Evolutionary conservation across 75 land plant species (phyloP), one percentile per base, ranked within the genome.

Genomic region (Pinus taeda): DNA sequence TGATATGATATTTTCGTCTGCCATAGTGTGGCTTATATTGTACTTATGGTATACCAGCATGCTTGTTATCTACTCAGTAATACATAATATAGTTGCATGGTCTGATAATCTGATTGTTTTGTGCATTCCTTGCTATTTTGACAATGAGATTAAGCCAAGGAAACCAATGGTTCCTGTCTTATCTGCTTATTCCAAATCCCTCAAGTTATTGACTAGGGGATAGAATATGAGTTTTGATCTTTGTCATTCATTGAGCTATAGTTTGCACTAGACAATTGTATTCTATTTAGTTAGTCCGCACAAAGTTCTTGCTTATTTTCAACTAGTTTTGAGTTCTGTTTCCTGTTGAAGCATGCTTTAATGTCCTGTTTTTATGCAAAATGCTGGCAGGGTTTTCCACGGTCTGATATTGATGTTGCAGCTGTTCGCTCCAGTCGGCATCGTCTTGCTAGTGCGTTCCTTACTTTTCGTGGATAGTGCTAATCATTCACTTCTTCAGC

Each of bases 371-470:
- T 57, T 55, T 3, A 22, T 39, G 45, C 49, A 39, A 67, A 26
- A 15, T 53, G 26, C 56, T 57, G 4, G 55, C 82, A 96, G 99
- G 97, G 99, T 24, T 96, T 96, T 71, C 99, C 99, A 39, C 80
- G 95, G 57, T 62, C 95, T 2, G 99, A 92, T 75, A 84, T 96
- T 62, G 99, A 96, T 74, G 83, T 96, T 49, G 86, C 84, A 18
- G 81, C 83, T 11, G 88, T 94, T 59, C 83, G 94, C 77, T 77
- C 91, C 4, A 90, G 92, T 29, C 91, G 99, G 3, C 82, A 77
- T 20, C 94, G 90, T 30, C 85, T 96, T 37, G 72, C 90, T 77
- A 97, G 98, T 95, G 79, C 1, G 74, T 57, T 62, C 53, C 65
- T 45, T 59, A 1, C 45, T 42, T 42, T 14, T 49, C 21, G 1